Evolutionary conservation across 345 rosid genomes (phyloP), one percentile per base, ranked within the genome.

Genomic region (Hevea brasiliensis): DNA sequence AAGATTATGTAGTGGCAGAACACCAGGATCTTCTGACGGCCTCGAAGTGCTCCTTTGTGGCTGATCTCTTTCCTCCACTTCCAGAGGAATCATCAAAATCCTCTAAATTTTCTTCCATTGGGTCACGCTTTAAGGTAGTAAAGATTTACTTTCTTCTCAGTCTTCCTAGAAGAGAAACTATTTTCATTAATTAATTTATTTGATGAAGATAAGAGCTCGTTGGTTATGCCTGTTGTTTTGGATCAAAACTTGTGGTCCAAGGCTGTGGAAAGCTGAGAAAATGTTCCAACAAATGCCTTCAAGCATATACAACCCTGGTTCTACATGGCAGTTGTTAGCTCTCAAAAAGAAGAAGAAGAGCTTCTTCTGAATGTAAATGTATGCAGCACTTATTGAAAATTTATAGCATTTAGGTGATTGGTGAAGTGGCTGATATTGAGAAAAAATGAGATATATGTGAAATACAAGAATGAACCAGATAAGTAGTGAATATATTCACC

Each of bases 1-100:
- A 95, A 85, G 99, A 95, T 84, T 95, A 95, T 74, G 98, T 95
- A n/a, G 96, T 95, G 78, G 99, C 99, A 68, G 99, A 95, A 83
- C 99, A 95, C 88, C 99, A 92, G 77, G 97, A 79, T 88, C 91
- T 95, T 56, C 85, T 95, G 85, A 82, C 83, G 6, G 96, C 92
- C 77, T 91, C 99, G 50, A 85, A 75, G 61, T 89, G 92, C 83
- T 67, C 88, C 67, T 95, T 95, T 68, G 98, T 87, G 74, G 87
- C 94, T 20, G 78, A 87, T 72, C 84, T 95, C 45, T 89, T 92
- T 86, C 99, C 98, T 72, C 98, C 90, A 68, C 83, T 89, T 72
- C 85, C 93, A 53, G 96, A 87, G 83, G 98, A 95, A 79, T 81
- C 98, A 67, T 95, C 98, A 61, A 95, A 91, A 79, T 89, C 96